These are phyloP conservation scores for Xylariomycetidae sp. DNA, from an alignment of 2,329 filamentous ascomycete genomes.

Conservation along the genomic window DNA sequence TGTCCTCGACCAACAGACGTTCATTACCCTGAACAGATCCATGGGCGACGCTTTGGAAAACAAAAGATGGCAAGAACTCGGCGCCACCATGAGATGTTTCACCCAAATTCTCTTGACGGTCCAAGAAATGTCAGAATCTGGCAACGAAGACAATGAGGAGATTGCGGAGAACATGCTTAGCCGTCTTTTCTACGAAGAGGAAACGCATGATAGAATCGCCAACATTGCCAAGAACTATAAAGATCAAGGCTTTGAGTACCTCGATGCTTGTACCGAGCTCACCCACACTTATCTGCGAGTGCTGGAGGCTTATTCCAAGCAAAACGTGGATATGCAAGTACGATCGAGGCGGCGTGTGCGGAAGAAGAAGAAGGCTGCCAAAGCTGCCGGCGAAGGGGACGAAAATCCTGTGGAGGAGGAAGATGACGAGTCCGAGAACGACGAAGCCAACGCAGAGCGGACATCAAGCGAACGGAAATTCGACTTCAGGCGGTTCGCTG, in stretches of 20 bases:
- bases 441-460: constrained; percentile 63
- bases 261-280: constrained; percentile 87
- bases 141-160: constrained; percentile 87
- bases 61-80: constrained; percentile 82
- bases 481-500: constrained; percentile 79
- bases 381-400: constrained; percentile 34
- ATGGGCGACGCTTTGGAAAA: constrained; percentile 75
- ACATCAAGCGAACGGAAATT: constrained; percentile 82
- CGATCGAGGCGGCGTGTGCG: constrained; percentile 70
- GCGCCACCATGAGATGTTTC: constrained; percentile 86
- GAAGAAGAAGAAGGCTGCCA: constrained; percentile 64
- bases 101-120: constrained; percentile 90
- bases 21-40: constrained; percentile 76
- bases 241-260: constrained; percentile 86
- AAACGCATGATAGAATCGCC: constrained; percentile 82
- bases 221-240: constrained; percentile 81
- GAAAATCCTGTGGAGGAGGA: constrained; percentile 52
- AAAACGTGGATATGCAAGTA: constrained; percentile 90
- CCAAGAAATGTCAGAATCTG: constrained; percentile 82
- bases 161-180: constrained; percentile 97
- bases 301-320: constrained; percentile 87
- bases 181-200: constrained; percentile 97
- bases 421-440: constrained; percentile 66
- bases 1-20: constrained; percentile 91
- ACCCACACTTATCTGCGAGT: constrained; percentile 88